A percentile compares a stretch with the other conserved stretches of the same genome.
phyloP scores from a whole-genome alignment of 2,329 filamentous ascomycete species.

The Ophiognomonia clavigignenti-juglandacearum region DNA sequence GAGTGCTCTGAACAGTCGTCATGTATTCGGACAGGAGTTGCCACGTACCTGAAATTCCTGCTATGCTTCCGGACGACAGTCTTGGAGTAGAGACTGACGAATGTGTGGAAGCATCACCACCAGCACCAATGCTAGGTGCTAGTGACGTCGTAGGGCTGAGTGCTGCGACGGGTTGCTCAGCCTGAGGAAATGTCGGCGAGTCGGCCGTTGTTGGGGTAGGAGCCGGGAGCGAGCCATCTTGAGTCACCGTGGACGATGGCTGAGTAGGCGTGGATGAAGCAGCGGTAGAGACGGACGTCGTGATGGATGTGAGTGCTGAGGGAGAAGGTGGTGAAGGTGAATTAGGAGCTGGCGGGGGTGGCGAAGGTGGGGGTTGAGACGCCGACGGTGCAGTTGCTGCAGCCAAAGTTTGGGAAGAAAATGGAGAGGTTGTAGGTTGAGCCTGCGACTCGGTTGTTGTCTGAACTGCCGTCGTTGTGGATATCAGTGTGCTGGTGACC shows the following conservation, averaged over 20 bases:
- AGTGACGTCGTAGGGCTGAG: neutral
- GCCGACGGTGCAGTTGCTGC: too few species aligned
- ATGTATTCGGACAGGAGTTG: too few species aligned
- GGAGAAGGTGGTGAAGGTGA: neutral
- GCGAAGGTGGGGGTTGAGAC: neutral
- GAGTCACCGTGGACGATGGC: neutral
- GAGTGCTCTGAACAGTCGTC: neutral
- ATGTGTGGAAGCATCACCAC: neutral
- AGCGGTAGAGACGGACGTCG: neutral
- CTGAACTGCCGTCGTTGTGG: neutral
- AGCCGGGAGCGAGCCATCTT: neutral
- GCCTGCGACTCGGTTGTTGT: neutral
- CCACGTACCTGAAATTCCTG: constrained; percentile 7
- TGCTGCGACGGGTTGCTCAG: neutral
- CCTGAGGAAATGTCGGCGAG: too few species aligned
- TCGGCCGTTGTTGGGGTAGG: neutral
- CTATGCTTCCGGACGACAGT: constrained; percentile 4
- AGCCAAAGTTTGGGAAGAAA: too few species aligned
- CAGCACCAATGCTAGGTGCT: neutral
- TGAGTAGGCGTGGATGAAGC: neutral
- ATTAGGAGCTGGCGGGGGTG: neutral
- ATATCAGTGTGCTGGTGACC: neutral
- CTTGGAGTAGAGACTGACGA: neutral
- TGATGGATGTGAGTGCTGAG: neutral
- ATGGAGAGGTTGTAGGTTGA: neutral